Conservation (phyloP, 495 filamentous ascomycete genomes). For the Talaromyces ruber region DNA sequence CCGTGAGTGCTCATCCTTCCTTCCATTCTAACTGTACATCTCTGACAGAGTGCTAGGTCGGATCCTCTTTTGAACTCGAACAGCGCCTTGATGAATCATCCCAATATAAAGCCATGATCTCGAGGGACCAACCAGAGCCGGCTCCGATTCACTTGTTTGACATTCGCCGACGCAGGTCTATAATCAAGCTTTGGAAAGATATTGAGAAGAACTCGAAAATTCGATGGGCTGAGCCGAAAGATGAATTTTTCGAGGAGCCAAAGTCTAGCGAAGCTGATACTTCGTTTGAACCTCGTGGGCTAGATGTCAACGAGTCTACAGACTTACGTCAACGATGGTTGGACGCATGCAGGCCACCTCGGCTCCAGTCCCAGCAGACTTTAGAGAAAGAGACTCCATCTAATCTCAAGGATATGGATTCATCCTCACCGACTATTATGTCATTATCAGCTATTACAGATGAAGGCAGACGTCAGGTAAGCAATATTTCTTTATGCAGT, state of each 20-base stretch:
- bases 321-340: not conserved
- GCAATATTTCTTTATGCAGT: not conserved
- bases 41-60: constrained; percentile 24
- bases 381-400: not conserved
- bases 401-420: not conserved
- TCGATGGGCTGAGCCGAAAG: not conserved
- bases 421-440: not conserved
- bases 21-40: constrained; percentile 9
- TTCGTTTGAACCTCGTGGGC: not conserved
- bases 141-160: constrained; percentile 38
- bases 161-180: constrained; percentile 36
- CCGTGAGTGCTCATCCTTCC: constrained; percentile 24
- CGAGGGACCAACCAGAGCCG: constrained; percentile 4
- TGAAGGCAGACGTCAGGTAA: constrained; percentile 2
- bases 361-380: not conserved
- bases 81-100: constrained; percentile 41
- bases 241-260: not conserved
- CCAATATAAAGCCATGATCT: not conserved
- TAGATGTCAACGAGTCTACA: not conserved
- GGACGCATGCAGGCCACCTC: not conserved
- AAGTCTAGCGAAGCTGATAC: not conserved
- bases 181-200: constrained; percentile 33
- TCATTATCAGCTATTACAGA: not conserved
- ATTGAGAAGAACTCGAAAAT: constrained; percentile 7
- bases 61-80: constrained; percentile 41